Evolutionary conservation across 805 yeast species (phyloP), one percentile per base, ranked within the genome.

Genomic region (Sugiyamaella smithiae): DNA sequence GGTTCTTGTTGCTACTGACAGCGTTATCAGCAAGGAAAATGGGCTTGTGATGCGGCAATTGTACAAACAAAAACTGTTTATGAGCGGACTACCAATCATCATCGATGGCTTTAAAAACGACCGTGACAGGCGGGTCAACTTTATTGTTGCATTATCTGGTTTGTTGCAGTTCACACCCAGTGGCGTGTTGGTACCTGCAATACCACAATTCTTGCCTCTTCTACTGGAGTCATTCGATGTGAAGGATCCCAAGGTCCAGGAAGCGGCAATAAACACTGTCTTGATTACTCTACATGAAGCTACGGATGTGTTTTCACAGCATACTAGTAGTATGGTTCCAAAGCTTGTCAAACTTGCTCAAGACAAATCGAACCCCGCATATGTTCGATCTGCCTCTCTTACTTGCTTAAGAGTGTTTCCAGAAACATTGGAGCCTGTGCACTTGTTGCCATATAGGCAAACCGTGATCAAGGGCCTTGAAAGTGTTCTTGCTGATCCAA

Each of bases 41-140:
- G 80, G 80, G 53, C 73, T 85, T 48, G 79, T 82, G 51, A 76
- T 84, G 16, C 77, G 85, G 50, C 65, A 77, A 40, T 71, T 93
- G 20, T 88, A 85, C 73, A 88, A 88, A 62, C 99, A 93, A 61
- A 82, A 82, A 54, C 73, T 87, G 22, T 88, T 88, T 62, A 78
- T 80, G 51, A 67, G 72, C 6, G 68, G 81, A 1, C 72, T 88
- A 4, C 85, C 85, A 0, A 65, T 63, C 25, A 62, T 88, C 26
- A 77, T 84, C 5, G 61, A 66, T 0, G 74, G 73, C 2, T 81
- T 76, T 62, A 65, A 67, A 25, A 56, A 58, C 8, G 44, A 56
- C 20, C 33, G 48, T 7, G 40, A 52, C 17, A 25, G 44, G 8
- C 76, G 76, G 52, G 76, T 80, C 42, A 75, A 78, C 42, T 80